Base-by-base conservation (phyloP, 306 rosid species). In the Rubus parviflorus region DNA sequence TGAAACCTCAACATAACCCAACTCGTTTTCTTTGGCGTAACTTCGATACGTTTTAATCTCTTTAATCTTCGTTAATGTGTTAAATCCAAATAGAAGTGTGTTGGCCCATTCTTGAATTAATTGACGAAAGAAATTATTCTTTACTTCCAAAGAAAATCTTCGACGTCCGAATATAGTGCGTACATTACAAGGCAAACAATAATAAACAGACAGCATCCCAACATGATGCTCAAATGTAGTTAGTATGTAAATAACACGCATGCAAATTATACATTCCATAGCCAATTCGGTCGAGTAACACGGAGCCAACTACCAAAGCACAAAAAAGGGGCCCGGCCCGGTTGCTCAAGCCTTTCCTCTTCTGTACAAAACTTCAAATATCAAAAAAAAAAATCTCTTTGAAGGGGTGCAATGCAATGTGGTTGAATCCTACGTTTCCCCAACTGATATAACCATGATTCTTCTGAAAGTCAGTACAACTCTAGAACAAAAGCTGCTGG, bases 401-500 rank as follows among this genome's bases (percentile, higher is more conserved):
- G 61, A 48, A 53, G 77, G 69, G 76, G 66, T 38, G 72, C 75
- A 77, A 79, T 56, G 62, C 62, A 56, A n/a, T 8, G 17, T 70
- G 73, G 77, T 77, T 81, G 68, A 52, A 72, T 71, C 72, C 74
- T 58, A 30, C 79, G 3, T 68, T 51, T 81, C 35, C 30, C 20
- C 72, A 72, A 57, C 80, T 63, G 40, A 79, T 79, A 77, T 81
- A 51, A 58, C 75, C 0, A 22, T 63, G 52, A 40, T 75, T 83
- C 72, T 79, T 82, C 78, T 35, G n/a, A 70, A 82, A 79, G 79
- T 76, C 71, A 77, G 77, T 54, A 72, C 77, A 71, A 69, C 77
- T 79, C 83, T 80, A 82, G 73, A 70, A 51, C 79, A 84, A 83
- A 81, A 82, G 85, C 76, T 40, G 72, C 78, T 74, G 70, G 68